These are phyloP conservation scores for Gymnopus androsaceus DNA, from an alignment of 1,284 basidiomycete genomes.

Conservation along the genomic window DNA sequence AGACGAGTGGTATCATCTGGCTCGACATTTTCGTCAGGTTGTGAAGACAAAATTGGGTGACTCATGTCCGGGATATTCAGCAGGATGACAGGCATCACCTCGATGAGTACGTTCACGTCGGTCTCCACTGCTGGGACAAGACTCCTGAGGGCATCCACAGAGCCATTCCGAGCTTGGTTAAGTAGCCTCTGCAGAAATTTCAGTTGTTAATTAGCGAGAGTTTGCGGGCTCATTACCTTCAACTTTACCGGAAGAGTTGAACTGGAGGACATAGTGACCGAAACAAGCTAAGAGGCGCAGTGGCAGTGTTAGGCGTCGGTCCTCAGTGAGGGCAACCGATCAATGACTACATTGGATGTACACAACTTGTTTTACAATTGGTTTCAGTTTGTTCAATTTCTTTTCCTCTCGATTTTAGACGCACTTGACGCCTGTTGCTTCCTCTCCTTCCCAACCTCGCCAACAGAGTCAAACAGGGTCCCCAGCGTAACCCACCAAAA, in stretches of 20 bases:
- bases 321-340: too few species aligned
- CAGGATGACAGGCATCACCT: neutral
- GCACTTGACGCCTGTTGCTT: neutral
- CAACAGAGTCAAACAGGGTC: constrained; percentile 19
- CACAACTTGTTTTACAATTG: too few species aligned
- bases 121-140: neutral
- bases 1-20: too few species aligned
- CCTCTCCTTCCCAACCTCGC: constrained; percentile 9
- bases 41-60: neutral
- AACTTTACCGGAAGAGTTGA: too few species aligned
- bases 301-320: too few species aligned
- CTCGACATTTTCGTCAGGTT: neutral
- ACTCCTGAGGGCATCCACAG: neutral
- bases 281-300: too few species aligned
- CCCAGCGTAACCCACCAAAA: constrained; percentile 64
- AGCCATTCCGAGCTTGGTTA: neutral
- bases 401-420: too few species aligned
- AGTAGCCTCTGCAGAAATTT: neutral
- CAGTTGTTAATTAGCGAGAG: too few species aligned
- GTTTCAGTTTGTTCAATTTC: neutral
- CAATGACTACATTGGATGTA: too few species aligned
- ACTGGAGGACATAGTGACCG: too few species aligned
- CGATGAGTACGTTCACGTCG: neutral
- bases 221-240: too few species aligned
- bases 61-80: neutral